Conservation (phyloP, 225 moss, liverwort and hornwort species). For the Pseudoscleropodium purum region DNA sequence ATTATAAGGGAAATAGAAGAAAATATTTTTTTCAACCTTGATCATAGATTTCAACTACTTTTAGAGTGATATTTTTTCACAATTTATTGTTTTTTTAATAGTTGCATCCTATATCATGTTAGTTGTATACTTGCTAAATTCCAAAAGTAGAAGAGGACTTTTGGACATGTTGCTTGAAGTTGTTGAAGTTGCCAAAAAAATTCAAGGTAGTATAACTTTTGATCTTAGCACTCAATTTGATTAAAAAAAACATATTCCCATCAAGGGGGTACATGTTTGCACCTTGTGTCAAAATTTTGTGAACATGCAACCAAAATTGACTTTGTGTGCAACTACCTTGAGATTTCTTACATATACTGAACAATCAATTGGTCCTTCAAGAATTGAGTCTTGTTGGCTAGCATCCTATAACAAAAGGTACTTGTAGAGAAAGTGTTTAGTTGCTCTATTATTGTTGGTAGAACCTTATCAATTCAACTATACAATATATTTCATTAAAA, state of each 20-base stretch:
- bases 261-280: too few species aligned
- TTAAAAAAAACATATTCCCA: too few species aligned
- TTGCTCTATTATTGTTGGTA: background rate
- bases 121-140: background rate
- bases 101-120: background rate
- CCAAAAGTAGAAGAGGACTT: background rate
- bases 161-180: background rate
- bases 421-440: background rate
- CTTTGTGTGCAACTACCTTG: too few species aligned
- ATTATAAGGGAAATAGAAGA: background rate
- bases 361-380: too few species aligned
- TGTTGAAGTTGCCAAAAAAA: rapidly evolving
- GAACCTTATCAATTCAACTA: background rate
- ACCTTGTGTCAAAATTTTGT: too few species aligned
- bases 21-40: background rate
- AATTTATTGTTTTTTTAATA: background rate
- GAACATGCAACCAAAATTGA: too few species aligned
- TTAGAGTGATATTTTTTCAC: background rate
- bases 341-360: too few species aligned
- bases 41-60: too few species aligned
- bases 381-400: background rate
- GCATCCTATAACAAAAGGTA: background rate
- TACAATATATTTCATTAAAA: background rate
- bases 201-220: rapidly evolving
- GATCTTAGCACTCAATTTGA: too few species aligned